phyloP scores from a whole-genome alignment of 257 asterid species.

The Haberlea rhodopensis region DNA sequence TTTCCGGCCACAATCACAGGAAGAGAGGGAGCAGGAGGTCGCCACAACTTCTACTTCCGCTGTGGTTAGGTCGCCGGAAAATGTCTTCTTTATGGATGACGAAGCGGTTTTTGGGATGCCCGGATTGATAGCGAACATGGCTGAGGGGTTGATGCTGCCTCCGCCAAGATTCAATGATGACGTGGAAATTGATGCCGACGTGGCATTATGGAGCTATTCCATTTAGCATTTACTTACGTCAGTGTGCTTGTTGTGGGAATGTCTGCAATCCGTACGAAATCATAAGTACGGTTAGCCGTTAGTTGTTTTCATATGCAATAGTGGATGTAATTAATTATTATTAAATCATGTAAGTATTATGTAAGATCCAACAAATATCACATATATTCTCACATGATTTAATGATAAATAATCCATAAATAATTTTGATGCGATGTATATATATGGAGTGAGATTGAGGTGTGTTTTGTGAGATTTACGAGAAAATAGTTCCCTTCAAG shows the following conservation, averaged over 20 bases:
- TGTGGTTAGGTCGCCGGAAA: constrained; percentile 6
- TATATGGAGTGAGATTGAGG: too few relatives aligned
- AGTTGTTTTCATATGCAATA: neutral
- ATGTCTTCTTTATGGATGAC: constrained; percentile 36
- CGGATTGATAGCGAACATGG: constrained; percentile 40
- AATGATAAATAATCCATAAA: neutral
- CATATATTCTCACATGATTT: neutral
- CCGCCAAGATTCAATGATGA: constrained; percentile 39
- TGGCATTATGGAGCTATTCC: constrained; percentile 54
- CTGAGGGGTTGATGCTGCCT: constrained; percentile 57
- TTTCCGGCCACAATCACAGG: constrained; percentile 26
- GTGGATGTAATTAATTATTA: neutral
- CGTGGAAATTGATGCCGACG: constrained; percentile 35
- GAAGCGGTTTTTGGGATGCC: constrained; percentile 47
- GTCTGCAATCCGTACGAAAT: neutral
- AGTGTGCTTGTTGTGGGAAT: neutral
- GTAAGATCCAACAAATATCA: too few relatives aligned
- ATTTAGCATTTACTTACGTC: neutral
- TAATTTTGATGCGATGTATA: too few relatives aligned
- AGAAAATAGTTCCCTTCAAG: too few relatives aligned
- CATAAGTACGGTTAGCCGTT: neutral
- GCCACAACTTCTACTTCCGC: neutral
- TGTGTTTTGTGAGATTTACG: too few relatives aligned
- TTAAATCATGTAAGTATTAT: neutral
- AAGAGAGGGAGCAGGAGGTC: neutral